Base-by-base conservation (phyloP, 768 basidiomycete genomes). In the Rossbeevera mucosa region DNA sequence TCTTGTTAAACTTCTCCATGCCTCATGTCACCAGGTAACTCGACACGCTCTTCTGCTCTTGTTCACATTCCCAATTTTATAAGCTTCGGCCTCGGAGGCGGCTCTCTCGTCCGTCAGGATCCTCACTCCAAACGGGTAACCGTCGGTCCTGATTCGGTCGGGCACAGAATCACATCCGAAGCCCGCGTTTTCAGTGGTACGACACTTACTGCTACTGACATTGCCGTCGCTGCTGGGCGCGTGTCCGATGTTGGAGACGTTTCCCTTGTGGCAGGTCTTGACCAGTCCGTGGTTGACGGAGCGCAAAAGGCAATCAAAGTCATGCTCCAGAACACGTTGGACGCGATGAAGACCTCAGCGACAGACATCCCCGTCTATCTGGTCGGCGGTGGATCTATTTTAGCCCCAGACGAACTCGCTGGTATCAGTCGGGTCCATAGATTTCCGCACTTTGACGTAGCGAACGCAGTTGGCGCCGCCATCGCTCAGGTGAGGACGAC, bases 51-150 rank as follows among this genome's bases (percentile, higher is more conserved):
- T 25, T 26, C 9, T n/a, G n/a, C n/a, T 41, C 14, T 29, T 40
- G 7, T 43, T 53, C 43, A 47, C 14, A n/a, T 33, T 42, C 0
- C 33, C 47, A 31, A 57, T 53, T 22, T 46, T 43, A 61, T 48
- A 80, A 80, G 79, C 33, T 76, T 85, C 49, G 84, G 80, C 11
- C 74, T 86, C 14, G 85, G 85, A 43, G 84, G 85, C 43, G 85
- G 85, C 7, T 84, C 82, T 7, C 64, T 76, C 33, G 71, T 84
- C 21, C 72, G 75, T 40, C 52, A 65, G 21, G 59, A 62, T 47
- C 61, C 69, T 22, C 48, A 54, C 14, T 62, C 64, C 2, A 67
- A 73, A 20, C 72, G 65, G 45, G 75, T 81, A 22, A 72, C 76
- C 0, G 74, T 86, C 29, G 85, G 85, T 0, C 84, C 85, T 11